These are phyloP conservation scores for Lodderomyces margitis DNA, from an alignment of 1,139 yeast genomes.

Conservation along the genomic window DNA sequence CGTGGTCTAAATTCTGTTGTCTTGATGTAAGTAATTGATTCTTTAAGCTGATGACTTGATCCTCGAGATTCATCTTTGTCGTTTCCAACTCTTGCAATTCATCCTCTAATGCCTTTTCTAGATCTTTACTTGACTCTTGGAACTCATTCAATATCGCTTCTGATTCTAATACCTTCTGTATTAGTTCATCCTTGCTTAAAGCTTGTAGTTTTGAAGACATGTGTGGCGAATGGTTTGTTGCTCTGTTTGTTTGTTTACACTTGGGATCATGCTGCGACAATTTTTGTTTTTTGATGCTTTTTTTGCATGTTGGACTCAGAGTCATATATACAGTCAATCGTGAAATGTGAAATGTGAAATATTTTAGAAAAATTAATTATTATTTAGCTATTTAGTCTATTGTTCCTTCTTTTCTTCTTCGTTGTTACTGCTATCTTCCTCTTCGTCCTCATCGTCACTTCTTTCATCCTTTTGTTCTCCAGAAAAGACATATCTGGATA, in stretches of 20 bases:
- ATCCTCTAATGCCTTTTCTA: constrained; percentile 45
- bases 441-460: constrained; percentile 79
- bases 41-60: constrained; percentile 15
- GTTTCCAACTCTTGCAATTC: constrained; percentile 37
- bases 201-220: constrained; percentile 5
- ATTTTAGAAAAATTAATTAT: not conserved
- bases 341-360: not conserved
- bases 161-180: constrained; percentile 31
- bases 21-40: constrained; percentile 16
- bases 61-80: constrained; percentile 20
- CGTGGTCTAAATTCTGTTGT: constrained; percentile 2
- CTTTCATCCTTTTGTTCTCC: constrained; percentile 77
- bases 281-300: no score
- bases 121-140: constrained; percentile 43
- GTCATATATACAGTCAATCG: not conserved
- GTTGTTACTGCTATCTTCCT: constrained; percentile 27
- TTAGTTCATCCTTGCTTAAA: constrained; percentile 27
- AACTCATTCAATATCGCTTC: constrained; percentile 40
- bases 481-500: constrained; percentile 59
- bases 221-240: constrained; percentile 7
- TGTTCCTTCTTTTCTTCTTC: constrained; percentile 25
- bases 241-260: not conserved
- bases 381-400: constrained; percentile 1
- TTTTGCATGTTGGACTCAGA: constrained; percentile 1
- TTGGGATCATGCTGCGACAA: not conserved